Base-by-base conservation (phyloP, 2,329 filamentous ascomycete genomes). In the Seiridium unicorne region DNA sequence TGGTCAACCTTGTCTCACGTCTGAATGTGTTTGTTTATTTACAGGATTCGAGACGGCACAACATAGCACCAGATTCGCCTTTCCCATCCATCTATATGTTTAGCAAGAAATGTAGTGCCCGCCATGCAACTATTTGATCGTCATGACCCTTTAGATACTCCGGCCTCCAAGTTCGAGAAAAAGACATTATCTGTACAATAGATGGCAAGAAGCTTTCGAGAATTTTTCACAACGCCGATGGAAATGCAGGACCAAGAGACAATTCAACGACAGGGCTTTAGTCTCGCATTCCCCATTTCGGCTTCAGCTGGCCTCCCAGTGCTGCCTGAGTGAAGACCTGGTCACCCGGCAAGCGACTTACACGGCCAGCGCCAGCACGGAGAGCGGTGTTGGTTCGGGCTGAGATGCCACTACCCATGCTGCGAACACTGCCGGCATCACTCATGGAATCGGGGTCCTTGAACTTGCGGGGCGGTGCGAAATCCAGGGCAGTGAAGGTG, bases 321-420 rank as follows among this genome's bases (percentile, higher is more conserved):
- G 92, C 86, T 40, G 89, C 85, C 69, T 82, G 83, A 3, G 91
- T 93, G 65, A 93, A 93, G 60, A 96, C 91, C 48, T 89, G 85
- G 66, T 93, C 92, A 60, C 87, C 88, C 0, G 93, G 93, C 62
- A 97, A 84, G 55, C 91, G 88, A 72, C 91, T 95, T 65, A 97
- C 86, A 63, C 93, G 90, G 69, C 96, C 94, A 51, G 92, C 93
- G 65, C 93, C 93, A 60, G 79, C 84, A 65, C 93, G 90, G 68
- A 97, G 88, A 68, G 91, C 89, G 62, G 87, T 80, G 56, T 86
- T 77, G 70, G 93, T 85, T 56, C 83, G 77, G 3, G 86, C 81
- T 4, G 92, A 96, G 67, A 96, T 88, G 55, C 90, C 92, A 48
- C 88, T 92, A 55, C 87, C 84, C 78, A 91, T 92, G 75, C 91